A percentile compares a stretch with the other conserved stretches of the same genome.
These are phyloP conservation scores for Hirsutella minnesotensis DNA, from an alignment of 2,329 filamentous ascomycete genomes.

Conservation along the genomic window DNA sequence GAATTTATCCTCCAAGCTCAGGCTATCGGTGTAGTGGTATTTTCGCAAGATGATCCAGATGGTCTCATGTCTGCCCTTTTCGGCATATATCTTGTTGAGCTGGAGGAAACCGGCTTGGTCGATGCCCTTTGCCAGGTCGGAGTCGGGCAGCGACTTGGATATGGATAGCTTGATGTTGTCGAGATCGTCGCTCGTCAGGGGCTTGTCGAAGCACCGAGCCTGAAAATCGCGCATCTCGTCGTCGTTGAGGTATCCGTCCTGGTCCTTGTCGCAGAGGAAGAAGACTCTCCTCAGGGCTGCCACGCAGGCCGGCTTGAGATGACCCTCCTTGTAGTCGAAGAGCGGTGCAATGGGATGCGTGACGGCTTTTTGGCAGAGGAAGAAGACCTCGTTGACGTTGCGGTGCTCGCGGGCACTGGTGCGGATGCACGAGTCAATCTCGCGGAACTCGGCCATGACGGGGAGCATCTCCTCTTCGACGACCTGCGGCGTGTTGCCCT, in stretches of 20 bases:
- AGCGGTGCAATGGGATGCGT: constrained; percentile 93
- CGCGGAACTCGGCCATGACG: constrained; percentile 96
- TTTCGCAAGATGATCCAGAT: constrained; percentile 95
- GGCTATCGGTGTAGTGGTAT: constrained; percentile 91
- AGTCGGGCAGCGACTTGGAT: constrained; percentile 51
- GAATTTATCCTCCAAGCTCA: constrained; percentile 84
- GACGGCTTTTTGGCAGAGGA: constrained; percentile 94
- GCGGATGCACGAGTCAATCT: constrained; percentile 95
- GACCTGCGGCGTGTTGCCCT: constrained; percentile 68
- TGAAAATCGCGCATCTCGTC: constrained; percentile 88
- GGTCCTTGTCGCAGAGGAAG: constrained; percentile 91
- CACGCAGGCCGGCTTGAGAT: constrained; percentile 78
- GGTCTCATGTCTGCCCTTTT: constrained; percentile 94
- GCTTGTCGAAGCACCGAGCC: constrained; percentile 81
- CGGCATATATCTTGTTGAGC: constrained; percentile 90
- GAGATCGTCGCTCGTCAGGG: constrained; percentile 68
- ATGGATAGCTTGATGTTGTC: constrained; percentile 87
- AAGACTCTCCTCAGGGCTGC: constrained; percentile 84
- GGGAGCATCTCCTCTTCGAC: constrained; percentile 96
- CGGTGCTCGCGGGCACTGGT: constrained; percentile 84
- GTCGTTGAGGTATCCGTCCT: constrained; percentile 85
- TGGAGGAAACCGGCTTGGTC: constrained; percentile 75
- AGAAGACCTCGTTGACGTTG: constrained; percentile 95
- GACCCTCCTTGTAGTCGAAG: constrained; percentile 88
- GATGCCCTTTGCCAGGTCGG: constrained; percentile 58